Evolutionary conservation across 2,329 filamentous ascomycete species (phyloP).

Genomic region (Pseudocercospora fijiensis): DNA sequence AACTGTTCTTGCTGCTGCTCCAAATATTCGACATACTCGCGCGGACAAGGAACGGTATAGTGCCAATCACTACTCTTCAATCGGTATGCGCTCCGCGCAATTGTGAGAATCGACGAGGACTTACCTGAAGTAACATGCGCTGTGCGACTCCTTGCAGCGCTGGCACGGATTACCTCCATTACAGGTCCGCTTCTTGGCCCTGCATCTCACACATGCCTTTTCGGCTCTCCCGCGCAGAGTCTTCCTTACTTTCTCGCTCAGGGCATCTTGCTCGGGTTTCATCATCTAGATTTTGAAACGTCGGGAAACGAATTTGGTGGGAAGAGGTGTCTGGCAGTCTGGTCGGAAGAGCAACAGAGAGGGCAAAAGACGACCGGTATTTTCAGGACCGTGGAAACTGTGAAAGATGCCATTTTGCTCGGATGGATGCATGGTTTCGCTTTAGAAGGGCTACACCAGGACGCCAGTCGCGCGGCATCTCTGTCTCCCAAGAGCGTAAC

Average conservation of each 20-base stretch:
- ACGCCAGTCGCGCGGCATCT: conserved; percentile 8
- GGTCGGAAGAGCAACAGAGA: not conserved
- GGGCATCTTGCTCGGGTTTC: conserved; percentile 20
- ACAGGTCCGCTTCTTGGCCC: conserved; percentile 28
- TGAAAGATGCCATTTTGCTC: conserved; percentile 6
- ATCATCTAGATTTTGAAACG: conserved; percentile 11
- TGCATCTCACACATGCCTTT: conserved; percentile 29
- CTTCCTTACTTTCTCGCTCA: conserved; percentile 26
- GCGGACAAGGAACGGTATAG: conserved; percentile 26
- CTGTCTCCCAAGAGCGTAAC: conserved; percentile 11
- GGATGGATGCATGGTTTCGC: conserved; percentile 9
- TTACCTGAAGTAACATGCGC: conserved; percentile 29
- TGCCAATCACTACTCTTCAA: conserved; percentile 23
- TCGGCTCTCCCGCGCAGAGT: conserved; percentile 21
- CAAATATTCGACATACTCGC: conserved; percentile 28
- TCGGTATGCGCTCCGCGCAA: not conserved
- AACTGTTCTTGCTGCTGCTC: conserved; percentile 27
- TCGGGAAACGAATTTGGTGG: not conserved
- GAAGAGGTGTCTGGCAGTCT: not conserved
- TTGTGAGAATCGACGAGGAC: not conserved
- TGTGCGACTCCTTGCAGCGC: conserved; percentile 27
- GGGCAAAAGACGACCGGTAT: conserved; percentile 1
- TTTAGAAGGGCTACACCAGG: conserved; percentile 10
- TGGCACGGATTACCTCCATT: conserved; percentile 25
- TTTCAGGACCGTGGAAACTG: not conserved